Evolutionary conservation across 371 early-diverging fungal genomes (phyloP).

Genomic region (Apophysomyces ossiformis): DNA sequence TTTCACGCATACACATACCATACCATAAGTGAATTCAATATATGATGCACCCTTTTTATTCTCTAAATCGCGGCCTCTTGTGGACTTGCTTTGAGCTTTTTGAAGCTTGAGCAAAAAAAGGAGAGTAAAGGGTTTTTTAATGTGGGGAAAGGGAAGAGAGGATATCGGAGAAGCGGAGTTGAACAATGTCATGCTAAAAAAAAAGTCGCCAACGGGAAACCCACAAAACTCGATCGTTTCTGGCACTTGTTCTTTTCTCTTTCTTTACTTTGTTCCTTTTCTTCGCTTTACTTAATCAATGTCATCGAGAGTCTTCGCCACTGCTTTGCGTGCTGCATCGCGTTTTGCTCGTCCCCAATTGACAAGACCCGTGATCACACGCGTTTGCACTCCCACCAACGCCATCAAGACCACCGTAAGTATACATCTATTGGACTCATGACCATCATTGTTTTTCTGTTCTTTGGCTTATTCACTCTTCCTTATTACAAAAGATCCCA

Average conservation of each 20-base stretch:
- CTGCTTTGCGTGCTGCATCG: conserved; percentile 48
- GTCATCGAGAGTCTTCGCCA: conserved; percentile 48
- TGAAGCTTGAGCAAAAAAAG: not conserved
- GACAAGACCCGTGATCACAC: conserved; percentile 30
- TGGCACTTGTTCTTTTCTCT: conserved; percentile 18
- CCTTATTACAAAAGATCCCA: conserved; percentile 7
- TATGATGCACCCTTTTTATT: not conserved
- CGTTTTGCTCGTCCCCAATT: conserved; percentile 42
- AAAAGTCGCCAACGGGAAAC: not conserved
- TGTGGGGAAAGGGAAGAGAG: not conserved
- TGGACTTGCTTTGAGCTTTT: no score
- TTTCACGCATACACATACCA: no score
- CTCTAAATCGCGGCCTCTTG: not conserved
- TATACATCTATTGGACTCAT: no score
- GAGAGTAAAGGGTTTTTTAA: no score
- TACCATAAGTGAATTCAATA: not conserved
- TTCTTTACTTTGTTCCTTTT: conserved; percentile 11
- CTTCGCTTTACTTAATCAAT: conserved; percentile 16
- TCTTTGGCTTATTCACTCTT: not conserved
- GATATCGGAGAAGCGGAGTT: no score
- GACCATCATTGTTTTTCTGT: not conserved
- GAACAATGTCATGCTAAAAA: conserved; percentile 2
- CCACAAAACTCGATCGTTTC: conserved; percentile 1
- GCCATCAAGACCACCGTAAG: conserved; percentile 13
- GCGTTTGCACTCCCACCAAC: conserved; percentile 19